Base-by-base conservation (phyloP, 2,329 filamentous ascomycete genomes). In the Aspergillus sp. region DNA sequence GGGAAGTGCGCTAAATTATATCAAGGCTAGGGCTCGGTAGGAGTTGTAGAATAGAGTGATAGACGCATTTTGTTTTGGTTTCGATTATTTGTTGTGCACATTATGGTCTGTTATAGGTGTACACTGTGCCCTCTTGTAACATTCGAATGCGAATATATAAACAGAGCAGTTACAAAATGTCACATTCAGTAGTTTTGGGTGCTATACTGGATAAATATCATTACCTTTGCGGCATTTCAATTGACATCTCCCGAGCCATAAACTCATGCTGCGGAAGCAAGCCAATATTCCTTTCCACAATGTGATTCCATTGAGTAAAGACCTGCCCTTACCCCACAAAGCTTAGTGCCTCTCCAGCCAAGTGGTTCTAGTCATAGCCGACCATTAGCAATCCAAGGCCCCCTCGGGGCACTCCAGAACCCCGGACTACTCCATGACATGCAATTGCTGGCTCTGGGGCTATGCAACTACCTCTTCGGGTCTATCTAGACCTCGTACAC, bases 1-100 rank as follows among this genome's bases (percentile, higher is more conserved):
- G 3, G 67, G 67, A 2, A 68, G 66, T 48, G 63, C 65, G 7
- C 51, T 70, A 27, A 70, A 70, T 33, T 51, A 64, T 49, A 63
- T 63, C 22, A 60, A 64, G 41, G 46, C 46, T n/a, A 53, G 48
- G 7, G 48, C 41, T 32, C 33, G 5, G 15, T 35, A 35, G 32
- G 32, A 15, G 3, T 22, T 22, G 25, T 27, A 27, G 25, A 12
- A 27, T 10, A 27, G 25, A 12, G 15, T 15, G 5, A 6, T 5
- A n/a, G 2, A 15, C 5, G 32, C 13, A n/a, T 35, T 5, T 15
- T 5, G 13, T 15, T 35, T 15, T 13, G 32, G 6, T 15, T 35
- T 35, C 13, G 15, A 15, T 35, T 13, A 35, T 10, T 35, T 35
- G 1, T 35, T 15, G 13, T 27, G 25, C 7, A 27, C 9, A 27